Evolutionary conservation across 2,329 filamentous ascomycete species (phyloP).

Genomic region (Xylariaceae sp.): DNA sequence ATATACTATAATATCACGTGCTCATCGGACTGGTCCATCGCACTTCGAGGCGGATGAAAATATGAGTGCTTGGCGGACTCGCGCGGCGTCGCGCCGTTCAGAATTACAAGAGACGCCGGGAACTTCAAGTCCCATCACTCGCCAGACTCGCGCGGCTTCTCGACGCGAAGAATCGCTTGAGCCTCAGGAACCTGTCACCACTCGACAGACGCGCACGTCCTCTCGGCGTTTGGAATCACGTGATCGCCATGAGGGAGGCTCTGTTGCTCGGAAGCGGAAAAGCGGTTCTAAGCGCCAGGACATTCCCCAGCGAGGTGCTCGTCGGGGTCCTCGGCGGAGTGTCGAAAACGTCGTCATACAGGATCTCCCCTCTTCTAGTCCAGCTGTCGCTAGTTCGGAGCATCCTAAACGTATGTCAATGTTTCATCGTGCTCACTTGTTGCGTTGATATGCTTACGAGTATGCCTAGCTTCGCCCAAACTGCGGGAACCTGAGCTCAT

Average conservation of each 20-base stretch:
- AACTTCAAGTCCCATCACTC: not conserved
- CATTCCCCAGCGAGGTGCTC: constrained; percentile 22
- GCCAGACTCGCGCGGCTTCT: constrained; percentile 15
- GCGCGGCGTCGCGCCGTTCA: constrained; percentile 17
- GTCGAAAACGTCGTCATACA: constrained; percentile 22
- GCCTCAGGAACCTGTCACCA: constrained; percentile 6
- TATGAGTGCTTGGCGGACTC: constrained; percentile 20
- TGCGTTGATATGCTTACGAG: constrained; percentile 1
- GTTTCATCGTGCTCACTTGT: not conserved
- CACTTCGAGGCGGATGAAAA: not conserved
- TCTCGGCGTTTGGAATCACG: too few species aligned
- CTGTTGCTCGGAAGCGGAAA: constrained; percentile 22
- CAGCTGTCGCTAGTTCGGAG: constrained; percentile 10
- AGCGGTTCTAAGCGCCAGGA: constrained; percentile 18
- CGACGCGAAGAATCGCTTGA: constrained; percentile 19
- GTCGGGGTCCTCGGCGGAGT: constrained; percentile 20
- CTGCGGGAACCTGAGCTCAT: constrained; percentile 1
- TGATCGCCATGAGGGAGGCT: not conserved
- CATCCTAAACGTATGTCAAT: constrained; percentile 5
- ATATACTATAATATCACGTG: not conserved
- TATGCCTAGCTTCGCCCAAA: constrained; percentile 9
- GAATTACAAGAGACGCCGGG: constrained; percentile 17
- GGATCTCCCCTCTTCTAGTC: constrained; percentile 18
- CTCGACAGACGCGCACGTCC: constrained; percentile 3
- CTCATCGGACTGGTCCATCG: not conserved